Conservation (phyloP, 257 asterid species). For the Scutellaria galericulata region DNA sequence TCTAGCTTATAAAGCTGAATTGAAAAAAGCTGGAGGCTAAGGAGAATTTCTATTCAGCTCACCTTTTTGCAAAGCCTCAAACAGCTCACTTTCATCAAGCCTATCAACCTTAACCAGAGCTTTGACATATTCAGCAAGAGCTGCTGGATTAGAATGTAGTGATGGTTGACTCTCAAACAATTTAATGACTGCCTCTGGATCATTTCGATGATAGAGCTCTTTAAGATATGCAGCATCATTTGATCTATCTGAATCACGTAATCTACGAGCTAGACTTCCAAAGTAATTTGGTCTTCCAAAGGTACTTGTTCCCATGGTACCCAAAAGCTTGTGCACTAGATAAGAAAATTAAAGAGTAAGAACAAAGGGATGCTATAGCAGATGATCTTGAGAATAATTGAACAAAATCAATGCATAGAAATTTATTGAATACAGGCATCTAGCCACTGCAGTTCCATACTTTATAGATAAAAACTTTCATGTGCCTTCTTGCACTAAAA, state of each 20-base stretch:
- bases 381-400: neutral
- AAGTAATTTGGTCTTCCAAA: constrained; percentile 63
- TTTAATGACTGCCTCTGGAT: constrained; percentile 82
- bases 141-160: constrained; percentile 74
- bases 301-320: constrained; percentile 40
- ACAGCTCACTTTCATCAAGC: constrained; percentile 83
- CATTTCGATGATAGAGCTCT: constrained; percentile 68
- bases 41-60: constrained; percentile 15
- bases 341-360: constrained; percentile 18
- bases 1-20: neutral
- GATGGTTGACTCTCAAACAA: constrained; percentile 82
- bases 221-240: constrained; percentile 79
- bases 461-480: neutral
- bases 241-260: constrained; percentile 64
- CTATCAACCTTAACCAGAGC: constrained; percentile 85
- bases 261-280: constrained; percentile 74
- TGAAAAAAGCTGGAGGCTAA: neutral
- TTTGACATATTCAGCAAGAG: constrained; percentile 86
- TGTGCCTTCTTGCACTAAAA: neutral
- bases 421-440: neutral
- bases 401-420: neutral
- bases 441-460: constrained; percentile 9
- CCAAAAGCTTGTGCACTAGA: constrained; percentile 52
- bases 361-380: neutral
- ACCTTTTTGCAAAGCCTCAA: constrained; percentile 85